Evolutionary conservation across 352 stramenopile species (phyloP).

Genomic region (Phytophthora multivora): DNA sequence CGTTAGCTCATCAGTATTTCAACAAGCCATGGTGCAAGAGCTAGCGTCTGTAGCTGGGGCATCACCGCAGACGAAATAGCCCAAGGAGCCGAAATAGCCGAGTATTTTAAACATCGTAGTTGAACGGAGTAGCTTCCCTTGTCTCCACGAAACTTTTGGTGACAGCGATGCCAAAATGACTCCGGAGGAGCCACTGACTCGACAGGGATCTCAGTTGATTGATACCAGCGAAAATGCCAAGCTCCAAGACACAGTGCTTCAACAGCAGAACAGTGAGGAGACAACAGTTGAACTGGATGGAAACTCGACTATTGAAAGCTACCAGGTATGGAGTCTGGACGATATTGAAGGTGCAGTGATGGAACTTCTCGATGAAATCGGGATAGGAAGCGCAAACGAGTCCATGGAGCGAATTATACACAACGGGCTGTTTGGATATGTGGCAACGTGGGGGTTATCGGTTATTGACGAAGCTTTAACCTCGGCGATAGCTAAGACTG

Average conservation of each 20-base stretch:
- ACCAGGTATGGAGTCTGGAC: constrained; percentile 14
- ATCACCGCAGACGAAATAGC: constrained; percentile 17
- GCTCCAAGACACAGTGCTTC: not conserved
- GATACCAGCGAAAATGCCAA: constrained; percentile 10
- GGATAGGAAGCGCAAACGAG: constrained; percentile 11
- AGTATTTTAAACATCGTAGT: constrained; percentile 14
- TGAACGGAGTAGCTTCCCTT: not conserved
- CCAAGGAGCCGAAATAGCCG: too few relatives aligned
- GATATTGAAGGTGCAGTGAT: constrained; percentile 37
- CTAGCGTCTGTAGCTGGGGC: constrained; percentile 28
- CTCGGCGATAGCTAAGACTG: constrained; percentile 29
- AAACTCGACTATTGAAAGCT: not conserved
- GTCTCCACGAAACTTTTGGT: not conserved
- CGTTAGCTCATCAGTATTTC: constrained; percentile 55
- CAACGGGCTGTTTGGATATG: constrained; percentile 32
- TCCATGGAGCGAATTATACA: constrained; percentile 37
- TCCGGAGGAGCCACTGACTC: constrained; percentile 9
- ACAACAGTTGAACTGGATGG: not conserved
- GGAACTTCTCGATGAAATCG: constrained; percentile 32
- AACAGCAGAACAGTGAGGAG: not conserved
- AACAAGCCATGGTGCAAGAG: constrained; percentile 54
- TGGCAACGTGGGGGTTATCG: constrained; percentile 14
- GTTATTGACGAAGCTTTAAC: constrained; percentile 30
- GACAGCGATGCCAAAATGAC: constrained; percentile 26
- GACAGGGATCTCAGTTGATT: not conserved